phyloP scores from a whole-genome alignment of 2,329 filamentous ascomycete species.

The Aspergillus proliferans region DNA sequence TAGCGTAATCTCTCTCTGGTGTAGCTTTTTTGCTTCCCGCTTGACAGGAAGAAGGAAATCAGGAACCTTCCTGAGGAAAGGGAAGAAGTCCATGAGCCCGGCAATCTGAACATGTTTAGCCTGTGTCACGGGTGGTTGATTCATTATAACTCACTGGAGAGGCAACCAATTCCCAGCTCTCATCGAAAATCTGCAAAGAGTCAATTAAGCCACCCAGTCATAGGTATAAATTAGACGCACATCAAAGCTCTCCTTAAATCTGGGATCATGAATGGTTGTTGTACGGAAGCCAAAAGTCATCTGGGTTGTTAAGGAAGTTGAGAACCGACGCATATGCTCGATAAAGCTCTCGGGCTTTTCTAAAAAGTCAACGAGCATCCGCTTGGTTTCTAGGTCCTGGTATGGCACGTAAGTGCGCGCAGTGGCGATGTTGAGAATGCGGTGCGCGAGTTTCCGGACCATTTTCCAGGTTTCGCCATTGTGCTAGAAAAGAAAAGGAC shows the following conservation, averaged over 20 bases:
- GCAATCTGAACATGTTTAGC: no score
- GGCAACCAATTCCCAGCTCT: constrained; percentile 9
- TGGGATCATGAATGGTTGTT: not conserved
- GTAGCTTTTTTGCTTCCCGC: constrained; percentile 2
- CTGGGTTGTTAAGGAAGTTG: not conserved
- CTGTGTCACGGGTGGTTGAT: no score
- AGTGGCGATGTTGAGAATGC: not conserved
- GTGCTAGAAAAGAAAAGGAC: constrained; percentile 11
- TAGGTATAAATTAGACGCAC: not conserved
- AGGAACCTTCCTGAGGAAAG: constrained; percentile 9
- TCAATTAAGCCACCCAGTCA: not conserved
- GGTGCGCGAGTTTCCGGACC: constrained; percentile 1
- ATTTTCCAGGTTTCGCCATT: constrained; percentile 10
- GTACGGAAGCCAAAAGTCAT: not conserved
- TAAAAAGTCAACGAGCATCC: not conserved
- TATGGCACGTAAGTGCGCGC: not conserved
- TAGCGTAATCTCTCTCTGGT: not conserved
- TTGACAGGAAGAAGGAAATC: constrained; percentile 8
- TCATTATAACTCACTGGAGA: constrained; percentile 1
- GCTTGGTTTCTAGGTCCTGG: not conserved
- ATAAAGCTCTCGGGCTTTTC: not conserved
- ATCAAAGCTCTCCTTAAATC: not conserved
- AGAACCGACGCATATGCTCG: not conserved
- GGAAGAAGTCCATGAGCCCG: constrained; percentile 11
- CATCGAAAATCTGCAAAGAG: not conserved